Percentiles rank a stretch among this genome's conserved stretches.
These are phyloP conservation scores for Calonectria pseudoreteaudii DNA, from an alignment of 2,329 filamentous ascomycete genomes.

Conservation along the genomic window DNA sequence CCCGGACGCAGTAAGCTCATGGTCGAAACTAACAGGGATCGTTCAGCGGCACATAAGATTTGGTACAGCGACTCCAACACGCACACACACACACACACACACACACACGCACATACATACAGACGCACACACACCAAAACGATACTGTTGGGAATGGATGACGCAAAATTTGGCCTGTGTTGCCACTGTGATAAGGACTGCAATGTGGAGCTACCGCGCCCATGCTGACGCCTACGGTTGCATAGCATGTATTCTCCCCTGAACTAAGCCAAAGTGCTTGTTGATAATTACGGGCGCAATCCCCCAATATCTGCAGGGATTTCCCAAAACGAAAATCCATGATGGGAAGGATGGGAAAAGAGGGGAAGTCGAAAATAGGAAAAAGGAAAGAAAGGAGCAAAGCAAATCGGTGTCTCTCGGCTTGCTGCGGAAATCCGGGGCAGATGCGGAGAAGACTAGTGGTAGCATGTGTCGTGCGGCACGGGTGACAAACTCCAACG, in stretches of 20 bases:
- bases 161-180: not conserved
- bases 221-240: slow-evolving; percentile 5
- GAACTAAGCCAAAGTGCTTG: slow-evolving; percentile 6
- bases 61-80: slow-evolving; percentile 6
- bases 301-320: slow-evolving; percentile 10
- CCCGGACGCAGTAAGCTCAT: not conserved
- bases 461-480: not conserved
- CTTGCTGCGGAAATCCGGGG: slow-evolving; percentile 24
- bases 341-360: not conserved
- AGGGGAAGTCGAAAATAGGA: not conserved
- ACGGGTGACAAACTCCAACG: slow-evolving; percentile 9
- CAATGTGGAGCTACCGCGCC: not conserved
- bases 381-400: not conserved
- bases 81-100: not conserved
- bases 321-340: slow-evolving; percentile 16
- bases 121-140: not conserved
- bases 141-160: slow-evolving; percentile 5
- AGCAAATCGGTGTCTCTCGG: slow-evolving; percentile 16
- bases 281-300: not conserved
- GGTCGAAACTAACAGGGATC: not conserved
- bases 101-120: not conserved
- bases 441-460: slow-evolving; percentile 21
- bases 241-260: slow-evolving; percentile 4
- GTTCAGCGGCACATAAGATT: not conserved
- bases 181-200: slow-evolving; percentile 3